These are phyloP conservation scores for Venturiaceae sp. DNA, from an alignment of 2,329 filamentous ascomycete species.

Conservation along the genomic window DNA sequence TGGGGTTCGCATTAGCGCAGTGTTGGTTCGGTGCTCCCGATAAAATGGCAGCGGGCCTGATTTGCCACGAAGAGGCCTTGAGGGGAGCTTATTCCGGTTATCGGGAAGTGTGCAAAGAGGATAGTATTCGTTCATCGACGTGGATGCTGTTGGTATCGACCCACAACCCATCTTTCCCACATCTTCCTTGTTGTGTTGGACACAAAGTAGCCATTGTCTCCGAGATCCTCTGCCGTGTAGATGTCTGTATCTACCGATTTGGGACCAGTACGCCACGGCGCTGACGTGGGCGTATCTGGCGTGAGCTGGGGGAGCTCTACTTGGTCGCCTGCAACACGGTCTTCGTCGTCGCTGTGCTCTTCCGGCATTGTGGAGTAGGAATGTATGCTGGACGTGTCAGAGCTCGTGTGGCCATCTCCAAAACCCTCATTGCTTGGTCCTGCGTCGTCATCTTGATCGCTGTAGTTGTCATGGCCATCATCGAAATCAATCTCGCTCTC, in stretches of 20 bases:
- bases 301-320: constrained; percentile 14
- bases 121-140: background rate
- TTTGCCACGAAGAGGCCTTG: background rate
- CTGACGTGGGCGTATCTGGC: constrained; percentile 32
- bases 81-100: background rate
- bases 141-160: constrained; percentile 1
- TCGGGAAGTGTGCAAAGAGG: background rate
- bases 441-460: constrained; percentile 18
- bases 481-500: constrained; percentile 26
- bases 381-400: background rate
- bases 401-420: background rate
- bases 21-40: background rate
- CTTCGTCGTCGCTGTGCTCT: constrained; percentile 21
- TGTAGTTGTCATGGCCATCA: constrained; percentile 11
- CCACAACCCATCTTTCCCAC: constrained; percentile 46
- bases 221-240: constrained; percentile 33
- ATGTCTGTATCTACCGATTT: background rate
- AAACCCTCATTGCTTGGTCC: background rate
- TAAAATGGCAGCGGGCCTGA: background rate
- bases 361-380: background rate
- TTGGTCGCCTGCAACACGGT: constrained; percentile 26
- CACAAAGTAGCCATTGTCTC: constrained; percentile 34
- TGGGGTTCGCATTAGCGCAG: background rate
- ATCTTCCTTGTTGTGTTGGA: constrained; percentile 37
- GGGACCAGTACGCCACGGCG: constrained; percentile 12